Evolutionary conservation across 2,329 filamentous ascomycete species (phyloP).

Genomic region (Botrytis fabae): DNA sequence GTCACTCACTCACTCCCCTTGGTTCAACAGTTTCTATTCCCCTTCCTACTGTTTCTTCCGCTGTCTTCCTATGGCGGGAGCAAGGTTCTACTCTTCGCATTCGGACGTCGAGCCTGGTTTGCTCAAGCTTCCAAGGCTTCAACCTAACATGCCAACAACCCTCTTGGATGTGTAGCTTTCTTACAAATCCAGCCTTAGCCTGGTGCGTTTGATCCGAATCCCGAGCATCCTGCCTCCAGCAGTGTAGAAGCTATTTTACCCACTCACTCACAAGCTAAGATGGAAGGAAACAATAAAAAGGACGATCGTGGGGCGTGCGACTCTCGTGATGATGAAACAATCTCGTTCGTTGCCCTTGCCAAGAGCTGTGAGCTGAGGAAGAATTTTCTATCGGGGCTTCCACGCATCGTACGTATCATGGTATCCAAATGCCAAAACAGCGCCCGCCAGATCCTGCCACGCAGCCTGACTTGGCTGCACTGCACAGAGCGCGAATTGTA

Average conservation of each 20-base stretch:
- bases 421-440: neutral
- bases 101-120: neutral
- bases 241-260: neutral
- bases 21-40: neutral
- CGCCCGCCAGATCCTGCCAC: slow-evolving; percentile 15
- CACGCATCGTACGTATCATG: slow-evolving; percentile 10
- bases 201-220: slow-evolving; percentile 1
- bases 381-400: slow-evolving; percentile 7
- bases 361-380: slow-evolving; percentile 4
- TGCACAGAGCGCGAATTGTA: slow-evolving; percentile 5
- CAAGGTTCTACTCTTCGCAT: neutral
- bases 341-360: slow-evolving; percentile 3
- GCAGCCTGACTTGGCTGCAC: slow-evolving; percentile 6
- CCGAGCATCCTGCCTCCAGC: neutral
- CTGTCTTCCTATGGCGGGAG: neutral
- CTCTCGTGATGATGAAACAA: neutral
- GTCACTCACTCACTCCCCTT: no score
- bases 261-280: neutral
- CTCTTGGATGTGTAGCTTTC: neutral
- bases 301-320: neutral
- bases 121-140: neutral
- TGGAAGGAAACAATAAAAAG: neutral
- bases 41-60: neutral
- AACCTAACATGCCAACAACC: neutral
- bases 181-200: neutral